Evolutionary conservation across 179 eudicot species (phyloP).

Genomic region (Drosera spatulata): DNA sequence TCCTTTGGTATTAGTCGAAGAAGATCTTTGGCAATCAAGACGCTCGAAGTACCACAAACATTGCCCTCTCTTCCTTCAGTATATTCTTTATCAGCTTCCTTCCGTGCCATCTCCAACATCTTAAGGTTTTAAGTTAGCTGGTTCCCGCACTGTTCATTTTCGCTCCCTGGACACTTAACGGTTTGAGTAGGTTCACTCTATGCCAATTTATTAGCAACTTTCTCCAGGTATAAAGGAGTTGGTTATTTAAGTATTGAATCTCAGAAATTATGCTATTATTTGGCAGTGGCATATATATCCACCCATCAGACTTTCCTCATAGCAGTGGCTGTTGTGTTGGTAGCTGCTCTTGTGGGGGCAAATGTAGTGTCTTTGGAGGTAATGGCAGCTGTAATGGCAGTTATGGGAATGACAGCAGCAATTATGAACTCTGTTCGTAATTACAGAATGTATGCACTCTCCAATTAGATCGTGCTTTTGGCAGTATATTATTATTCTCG

Average conservation of each 20-base stretch:
- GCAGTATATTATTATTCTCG: conserved; percentile 9
- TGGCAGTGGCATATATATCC: conserved; percentile 37
- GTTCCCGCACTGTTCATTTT: no score
- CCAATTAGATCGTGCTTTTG: conserved; percentile 19
- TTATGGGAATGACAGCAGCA: conserved; percentile 47
- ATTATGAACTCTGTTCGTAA: conserved; percentile 24
- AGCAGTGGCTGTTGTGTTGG: conserved; percentile 60
- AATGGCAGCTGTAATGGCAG: conserved; percentile 41
- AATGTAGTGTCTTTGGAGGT: conserved; percentile 40
- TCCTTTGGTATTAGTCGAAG: no score
- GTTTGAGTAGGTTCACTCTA: no score
- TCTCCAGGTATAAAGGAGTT: not conserved
- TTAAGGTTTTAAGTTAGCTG: no score
- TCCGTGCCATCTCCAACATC: no score
- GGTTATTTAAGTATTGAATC: conserved; percentile 3
- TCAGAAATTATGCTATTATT: conserved; percentile 26
- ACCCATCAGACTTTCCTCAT: conserved; percentile 27
- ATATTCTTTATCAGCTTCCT: no score
- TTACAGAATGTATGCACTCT: conserved; percentile 30
- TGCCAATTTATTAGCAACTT: no score
- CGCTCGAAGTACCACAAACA: no score
- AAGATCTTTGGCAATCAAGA: no score
- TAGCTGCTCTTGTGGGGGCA: conserved; percentile 61
- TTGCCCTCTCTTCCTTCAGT: no score
- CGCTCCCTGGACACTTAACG: no score